Conservation (phyloP, 228 moss, liverwort and hornwort species). For the Sphagnum fallax region DNA sequence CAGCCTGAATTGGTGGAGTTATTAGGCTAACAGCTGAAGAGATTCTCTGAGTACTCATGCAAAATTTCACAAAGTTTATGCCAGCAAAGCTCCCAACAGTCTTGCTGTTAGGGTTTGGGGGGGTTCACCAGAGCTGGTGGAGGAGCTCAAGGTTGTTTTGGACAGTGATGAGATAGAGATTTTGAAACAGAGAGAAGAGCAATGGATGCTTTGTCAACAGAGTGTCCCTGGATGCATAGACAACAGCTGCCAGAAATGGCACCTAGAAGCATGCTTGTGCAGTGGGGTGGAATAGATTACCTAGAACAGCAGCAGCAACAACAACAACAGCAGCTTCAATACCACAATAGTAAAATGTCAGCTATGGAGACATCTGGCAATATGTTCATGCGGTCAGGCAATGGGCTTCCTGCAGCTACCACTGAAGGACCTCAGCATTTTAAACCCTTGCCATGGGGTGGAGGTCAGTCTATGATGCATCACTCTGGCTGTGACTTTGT, state of each 20-base stretch:
- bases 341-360: conserved; percentile 12
- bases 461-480: conserved; percentile 7
- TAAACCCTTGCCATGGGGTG: conserved; percentile 12
- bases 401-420: conserved; percentile 3
- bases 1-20: no score
- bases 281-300: background rate
- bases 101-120: no score
- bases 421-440: conserved; percentile 5
- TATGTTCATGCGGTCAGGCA: conserved; percentile 20
- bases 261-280: background rate
- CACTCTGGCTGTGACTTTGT: conserved; percentile 16
- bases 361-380: conserved; percentile 16
- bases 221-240: background rate
- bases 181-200: background rate
- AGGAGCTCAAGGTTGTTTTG: no score
- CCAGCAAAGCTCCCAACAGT: no score
- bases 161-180: no score
- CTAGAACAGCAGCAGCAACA: background rate
- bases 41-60: no score
- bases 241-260: background rate
- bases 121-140: no score
- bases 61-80: no score
- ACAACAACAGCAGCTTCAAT: background rate
- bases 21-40: no score
- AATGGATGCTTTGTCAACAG: background rate